These are phyloP conservation scores for Calonectria multiphialidica DNA, from an alignment of 2,329 filamentous ascomycete species.

Conservation along the genomic window DNA sequence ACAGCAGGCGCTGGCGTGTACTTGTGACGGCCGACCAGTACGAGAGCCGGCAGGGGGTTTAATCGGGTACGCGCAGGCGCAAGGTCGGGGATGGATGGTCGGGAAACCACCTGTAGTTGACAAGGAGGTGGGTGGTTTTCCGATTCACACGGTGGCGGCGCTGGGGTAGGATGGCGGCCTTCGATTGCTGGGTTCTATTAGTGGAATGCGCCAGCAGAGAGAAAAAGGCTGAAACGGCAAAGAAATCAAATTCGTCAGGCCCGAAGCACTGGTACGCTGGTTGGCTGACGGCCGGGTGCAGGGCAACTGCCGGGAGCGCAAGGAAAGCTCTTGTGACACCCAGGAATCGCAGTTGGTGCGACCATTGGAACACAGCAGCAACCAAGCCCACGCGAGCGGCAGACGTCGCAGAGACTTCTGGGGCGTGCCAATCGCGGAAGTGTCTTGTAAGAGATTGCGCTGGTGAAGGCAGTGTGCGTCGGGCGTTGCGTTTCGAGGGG, in stretches of 20 bases:
- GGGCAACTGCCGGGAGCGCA: conserved; percentile 34
- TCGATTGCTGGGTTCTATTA: conserved; percentile 41
- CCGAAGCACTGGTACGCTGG: conserved; percentile 11
- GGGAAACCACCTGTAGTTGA: conserved; percentile 27
- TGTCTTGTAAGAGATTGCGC: conserved; percentile 20
- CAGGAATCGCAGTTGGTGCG: conserved; percentile 34
- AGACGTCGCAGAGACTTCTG: conserved; percentile 31
- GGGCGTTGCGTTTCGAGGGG: conserved; percentile 2
- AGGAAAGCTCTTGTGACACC: conserved; percentile 40
- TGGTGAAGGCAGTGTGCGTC: not conserved
- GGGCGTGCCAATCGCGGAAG: conserved; percentile 29
- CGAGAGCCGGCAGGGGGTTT: conserved; percentile 31
- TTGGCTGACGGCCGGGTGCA: conserved; percentile 32
- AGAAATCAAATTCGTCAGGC: conserved; percentile 26
- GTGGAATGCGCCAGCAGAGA: conserved; percentile 30
- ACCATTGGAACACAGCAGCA: conserved; percentile 33
- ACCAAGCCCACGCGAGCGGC: conserved; percentile 32
- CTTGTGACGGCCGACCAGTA: conserved; percentile 33
- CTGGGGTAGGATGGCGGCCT: conserved; percentile 22
- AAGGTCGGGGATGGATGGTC: conserved; percentile 29
- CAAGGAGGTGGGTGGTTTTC: conserved; percentile 24
- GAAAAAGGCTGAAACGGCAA: conserved; percentile 21
- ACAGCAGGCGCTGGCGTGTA: conserved; percentile 29
- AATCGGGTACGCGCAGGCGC: conserved; percentile 28
- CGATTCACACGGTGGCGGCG: conserved; percentile 33